These are phyloP conservation scores for Plasmodium vivax DNA, from an alignment of 169 alveolate species.

Conservation along the genomic window DNA sequence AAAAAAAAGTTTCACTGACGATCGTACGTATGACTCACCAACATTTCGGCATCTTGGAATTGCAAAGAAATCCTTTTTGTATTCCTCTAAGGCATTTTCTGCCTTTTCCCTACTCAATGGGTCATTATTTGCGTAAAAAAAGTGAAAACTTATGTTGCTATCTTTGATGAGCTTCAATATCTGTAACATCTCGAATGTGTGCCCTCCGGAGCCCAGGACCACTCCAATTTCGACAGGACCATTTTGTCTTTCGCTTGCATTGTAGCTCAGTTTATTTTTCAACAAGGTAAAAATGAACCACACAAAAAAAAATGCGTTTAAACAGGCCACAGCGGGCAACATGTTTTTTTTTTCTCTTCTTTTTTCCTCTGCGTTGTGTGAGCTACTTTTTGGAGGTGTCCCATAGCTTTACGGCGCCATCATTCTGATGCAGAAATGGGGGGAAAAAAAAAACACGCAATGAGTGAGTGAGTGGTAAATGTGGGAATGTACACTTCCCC, in stretches of 20 bases:
- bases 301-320: conserved; percentile 24
- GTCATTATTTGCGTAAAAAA: conserved; percentile 59
- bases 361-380: neutral
- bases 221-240: conserved; percentile 52
- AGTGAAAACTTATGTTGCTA: conserved; percentile 36
- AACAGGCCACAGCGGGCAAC: neutral
- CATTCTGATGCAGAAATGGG: neutral
- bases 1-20: conserved; percentile 21
- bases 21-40: conserved; percentile 40
- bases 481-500: neutral
- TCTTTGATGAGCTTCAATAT: conserved; percentile 50
- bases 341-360: conserved; percentile 7
- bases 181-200: conserved; percentile 58
- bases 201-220: conserved; percentile 71
- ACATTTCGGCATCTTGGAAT: conserved; percentile 73
- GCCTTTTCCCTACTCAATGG: conserved; percentile 46
- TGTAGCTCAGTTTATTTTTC: conserved; percentile 1
- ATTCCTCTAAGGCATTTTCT: conserved; percentile 38
- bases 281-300: conserved; percentile 2
- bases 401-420: conserved; percentile 51
- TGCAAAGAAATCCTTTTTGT: conserved; percentile 25
- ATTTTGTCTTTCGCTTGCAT: conserved; percentile 13
- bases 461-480: neutral
- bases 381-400: conserved; percentile 2
- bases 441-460: neutral